Conservation (phyloP, 2,329 filamentous ascomycete genomes). For the Teratosphaeria gauchensis region DNA sequence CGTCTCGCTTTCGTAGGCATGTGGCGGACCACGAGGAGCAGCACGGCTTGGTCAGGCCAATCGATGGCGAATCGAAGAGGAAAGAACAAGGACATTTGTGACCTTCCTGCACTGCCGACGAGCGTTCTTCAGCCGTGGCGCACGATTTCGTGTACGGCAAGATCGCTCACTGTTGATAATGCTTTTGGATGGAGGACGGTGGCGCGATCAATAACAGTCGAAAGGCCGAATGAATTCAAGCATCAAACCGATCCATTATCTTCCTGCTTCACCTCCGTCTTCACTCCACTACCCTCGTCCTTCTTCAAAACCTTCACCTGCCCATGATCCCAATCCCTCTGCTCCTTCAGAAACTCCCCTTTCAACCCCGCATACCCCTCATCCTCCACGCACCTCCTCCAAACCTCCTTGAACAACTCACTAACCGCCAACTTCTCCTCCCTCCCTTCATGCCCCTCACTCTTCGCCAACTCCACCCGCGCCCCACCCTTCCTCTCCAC, state of each 20-base stretch:
- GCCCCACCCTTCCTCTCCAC: conserved; percentile 15
- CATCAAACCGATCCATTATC: not conserved
- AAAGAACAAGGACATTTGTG: no score
- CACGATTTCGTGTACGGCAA: no score
- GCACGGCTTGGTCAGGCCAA: no score
- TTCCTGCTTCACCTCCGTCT: conserved; percentile 1
- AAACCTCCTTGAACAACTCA: conserved; percentile 40
- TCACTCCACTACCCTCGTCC: not conserved
- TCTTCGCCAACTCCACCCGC: conserved; percentile 33
- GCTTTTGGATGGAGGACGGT: no score
- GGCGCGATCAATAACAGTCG: not conserved
- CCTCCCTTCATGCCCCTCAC: conserved; percentile 35
- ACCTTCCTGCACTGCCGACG: no score
- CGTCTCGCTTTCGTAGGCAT: no score
- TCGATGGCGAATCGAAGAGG: no score
- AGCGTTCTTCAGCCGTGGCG: no score
- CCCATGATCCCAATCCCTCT: conserved; percentile 32
- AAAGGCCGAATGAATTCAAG: not conserved
- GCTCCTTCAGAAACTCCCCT: conserved; percentile 38
- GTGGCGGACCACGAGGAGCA: no score
- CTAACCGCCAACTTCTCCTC: conserved; percentile 44
- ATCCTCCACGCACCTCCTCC: conserved; percentile 38
- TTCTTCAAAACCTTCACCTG: not conserved
- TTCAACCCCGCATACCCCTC: conserved; percentile 38
- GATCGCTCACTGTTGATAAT: no score